Evolutionary conservation across 768 basidiomycete genomes (phyloP).

Genomic region (Lepiota venenata): DNA sequence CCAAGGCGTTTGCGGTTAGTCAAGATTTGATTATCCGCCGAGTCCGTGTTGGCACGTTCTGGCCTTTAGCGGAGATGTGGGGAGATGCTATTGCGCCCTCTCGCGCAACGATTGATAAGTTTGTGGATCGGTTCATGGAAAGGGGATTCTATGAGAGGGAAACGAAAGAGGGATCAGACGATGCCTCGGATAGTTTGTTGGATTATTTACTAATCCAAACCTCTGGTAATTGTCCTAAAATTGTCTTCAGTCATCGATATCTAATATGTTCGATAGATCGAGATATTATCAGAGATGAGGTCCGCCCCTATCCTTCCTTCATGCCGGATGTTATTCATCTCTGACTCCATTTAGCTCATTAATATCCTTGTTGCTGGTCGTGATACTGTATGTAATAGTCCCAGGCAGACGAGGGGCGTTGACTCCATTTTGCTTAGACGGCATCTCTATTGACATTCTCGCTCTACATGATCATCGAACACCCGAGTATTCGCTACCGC

Average conservation of each 20-base stretch:
- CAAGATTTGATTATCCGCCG: constrained; percentile 25
- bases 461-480: constrained; percentile 35
- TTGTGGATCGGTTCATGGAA: constrained; percentile 48
- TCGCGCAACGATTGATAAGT: constrained; percentile 41
- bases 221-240: constrained; percentile 33
- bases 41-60: constrained; percentile 19
- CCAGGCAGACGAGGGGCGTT: neutral
- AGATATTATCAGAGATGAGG: constrained; percentile 39
- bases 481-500: constrained; percentile 30
- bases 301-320: neutral
- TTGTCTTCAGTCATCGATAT: neutral
- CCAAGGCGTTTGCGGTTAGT: constrained; percentile 42
- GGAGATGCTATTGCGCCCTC: constrained; percentile 38
- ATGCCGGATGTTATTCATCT: no score
- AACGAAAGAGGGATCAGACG: neutral
- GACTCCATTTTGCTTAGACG: constrained; percentile 22
- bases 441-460: constrained; percentile 37
- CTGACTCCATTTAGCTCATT: constrained; percentile 18
- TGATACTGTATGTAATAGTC: constrained; percentile 40
- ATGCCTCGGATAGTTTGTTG: constrained; percentile 42
- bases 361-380: constrained; percentile 59
- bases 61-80: constrained; percentile 54
- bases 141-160: constrained; percentile 39
- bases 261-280: constrained; percentile 15
- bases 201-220: constrained; percentile 51